These are phyloP conservation scores for Fereydounia khargensis DNA, from an alignment of 1,284 basidiomycete genomes.

Conservation along the genomic window DNA sequence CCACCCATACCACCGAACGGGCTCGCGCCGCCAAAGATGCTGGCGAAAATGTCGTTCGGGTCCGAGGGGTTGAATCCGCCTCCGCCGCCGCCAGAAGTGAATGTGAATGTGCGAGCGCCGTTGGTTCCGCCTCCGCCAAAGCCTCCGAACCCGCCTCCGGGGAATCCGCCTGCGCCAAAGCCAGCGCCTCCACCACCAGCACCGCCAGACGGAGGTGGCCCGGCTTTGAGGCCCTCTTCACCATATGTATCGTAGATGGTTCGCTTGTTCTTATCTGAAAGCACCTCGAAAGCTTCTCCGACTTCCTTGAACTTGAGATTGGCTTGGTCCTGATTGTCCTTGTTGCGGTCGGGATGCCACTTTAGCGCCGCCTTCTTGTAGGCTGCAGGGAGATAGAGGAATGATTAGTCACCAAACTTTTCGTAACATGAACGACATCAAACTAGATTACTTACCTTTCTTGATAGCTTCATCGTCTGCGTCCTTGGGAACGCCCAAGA, in stretches of 20 bases:
- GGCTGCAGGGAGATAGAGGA: slow-evolving; percentile 3
- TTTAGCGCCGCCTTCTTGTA: slow-evolving; percentile 66
- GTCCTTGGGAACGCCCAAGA: slow-evolving; percentile 50
- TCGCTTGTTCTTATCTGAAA: slow-evolving; percentile 89
- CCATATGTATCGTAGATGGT: slow-evolving; percentile 91
- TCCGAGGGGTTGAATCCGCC: slow-evolving; percentile 64
- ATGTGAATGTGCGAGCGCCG: slow-evolving; percentile 40
- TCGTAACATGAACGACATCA: background rate
- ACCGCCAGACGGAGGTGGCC: slow-evolving; percentile 55
- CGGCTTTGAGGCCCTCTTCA: slow-evolving; percentile 84
- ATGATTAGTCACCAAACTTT: background rate
- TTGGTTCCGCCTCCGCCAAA: slow-evolving; percentile 12
- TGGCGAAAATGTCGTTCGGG: slow-evolving; percentile 89
- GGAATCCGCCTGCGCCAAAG: slow-evolving; percentile 30
- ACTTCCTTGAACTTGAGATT: slow-evolving; percentile 93
- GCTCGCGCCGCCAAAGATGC: slow-evolving; percentile 51
- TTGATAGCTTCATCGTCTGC: slow-evolving; percentile 54
- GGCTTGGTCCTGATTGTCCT: slow-evolving; percentile 70
- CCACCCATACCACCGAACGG: slow-evolving; percentile 33
- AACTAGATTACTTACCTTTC: slow-evolving; percentile 34
- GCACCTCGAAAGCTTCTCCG: slow-evolving; percentile 94
- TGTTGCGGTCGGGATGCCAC: slow-evolving; percentile 89
- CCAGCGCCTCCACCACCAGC: slow-evolving; percentile 42
- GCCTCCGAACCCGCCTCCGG: slow-evolving; percentile 15
- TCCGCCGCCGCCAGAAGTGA: slow-evolving; percentile 27